These are phyloP conservation scores for Hemileccinum rubropunctum DNA, from an alignment of 768 basidiomycete species.

Conservation along the genomic window DNA sequence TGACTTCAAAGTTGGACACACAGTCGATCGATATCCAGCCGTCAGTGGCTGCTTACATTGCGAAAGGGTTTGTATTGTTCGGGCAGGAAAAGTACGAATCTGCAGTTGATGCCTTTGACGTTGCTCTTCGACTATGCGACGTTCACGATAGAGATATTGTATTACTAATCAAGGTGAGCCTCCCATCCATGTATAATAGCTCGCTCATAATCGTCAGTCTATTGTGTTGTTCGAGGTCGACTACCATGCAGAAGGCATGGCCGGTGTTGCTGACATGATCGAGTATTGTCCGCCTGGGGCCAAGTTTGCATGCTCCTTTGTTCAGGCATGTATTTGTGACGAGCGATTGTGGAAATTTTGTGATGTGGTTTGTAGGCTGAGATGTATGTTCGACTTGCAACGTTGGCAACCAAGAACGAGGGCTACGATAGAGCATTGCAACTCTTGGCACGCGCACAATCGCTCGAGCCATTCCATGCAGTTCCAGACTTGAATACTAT, in stretches of 20 bases:
- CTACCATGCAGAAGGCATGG: conserved; percentile 14
- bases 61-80: conserved; percentile 9
- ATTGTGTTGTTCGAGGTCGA: conserved; percentile 6
- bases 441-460: not conserved
- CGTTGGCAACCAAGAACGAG: not conserved
- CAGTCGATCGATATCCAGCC: conserved; percentile 11
- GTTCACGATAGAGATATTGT: conserved; percentile 1
- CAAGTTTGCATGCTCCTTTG: conserved; percentile 1
- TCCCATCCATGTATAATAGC: too few species aligned
- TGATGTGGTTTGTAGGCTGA: conserved; percentile 1
- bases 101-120: conserved; percentile 2
- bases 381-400: conserved; percentile 7
- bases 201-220: not conserved
- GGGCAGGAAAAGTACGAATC: conserved; percentile 6
- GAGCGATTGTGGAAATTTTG: not conserved
- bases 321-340: conserved; percentile 4
- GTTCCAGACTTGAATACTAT: not conserved
- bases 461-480: conserved; percentile 2
- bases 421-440: not conserved
- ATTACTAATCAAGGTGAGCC: conserved; percentile 2
- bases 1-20: not conserved
- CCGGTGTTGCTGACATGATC: conserved; percentile 2
- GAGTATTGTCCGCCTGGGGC: conserved; percentile 1
- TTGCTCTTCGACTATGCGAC: conserved; percentile 10
- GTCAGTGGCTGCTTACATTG: conserved; percentile 6